Evolutionary conservation across 108 stramenopile genomes (phyloP).

Genomic region (Skeletonema menzelii): DNA sequence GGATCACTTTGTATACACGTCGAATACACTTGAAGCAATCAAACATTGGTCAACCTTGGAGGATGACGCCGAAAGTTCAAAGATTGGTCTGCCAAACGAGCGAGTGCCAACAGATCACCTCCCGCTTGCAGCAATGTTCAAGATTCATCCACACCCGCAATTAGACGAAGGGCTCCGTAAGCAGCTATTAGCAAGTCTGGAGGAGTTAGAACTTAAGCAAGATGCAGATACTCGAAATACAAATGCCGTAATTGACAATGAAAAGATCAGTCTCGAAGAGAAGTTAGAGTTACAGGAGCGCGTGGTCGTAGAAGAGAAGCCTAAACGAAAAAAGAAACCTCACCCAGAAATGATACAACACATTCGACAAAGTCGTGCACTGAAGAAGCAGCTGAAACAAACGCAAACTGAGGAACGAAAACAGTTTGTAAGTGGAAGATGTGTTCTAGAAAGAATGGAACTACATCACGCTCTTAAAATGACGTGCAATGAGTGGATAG

Average conservation of each 20-base stretch:
- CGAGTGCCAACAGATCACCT: slow-evolving; percentile 53
- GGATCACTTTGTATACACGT: slow-evolving; percentile 60
- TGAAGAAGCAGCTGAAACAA: slow-evolving; percentile 28
- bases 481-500: slow-evolving; percentile 28
- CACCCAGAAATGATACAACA: slow-evolving; percentile 42
- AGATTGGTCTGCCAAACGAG: slow-evolving; percentile 46
- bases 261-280: slow-evolving; percentile 6
- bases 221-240: not conserved
- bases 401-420: slow-evolving; percentile 23
- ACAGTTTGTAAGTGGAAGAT: slow-evolving; percentile 11
- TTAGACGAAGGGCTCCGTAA: slow-evolving; percentile 12
- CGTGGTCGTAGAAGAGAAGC: slow-evolving; percentile 7
- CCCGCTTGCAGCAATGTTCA: slow-evolving; percentile 52
- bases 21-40: slow-evolving; percentile 16
- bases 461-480: slow-evolving; percentile 20
- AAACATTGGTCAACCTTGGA: slow-evolving; percentile 51
- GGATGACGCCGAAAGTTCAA: slow-evolving; percentile 37
- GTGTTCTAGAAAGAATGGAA: slow-evolving; percentile 29
- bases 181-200: slow-evolving; percentile 9
- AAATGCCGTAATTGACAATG: slow-evolving; percentile 9
- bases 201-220: slow-evolving; percentile 12
- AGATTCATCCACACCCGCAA: slow-evolving; percentile 20
- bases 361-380: slow-evolving; percentile 40
- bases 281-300: not conserved
- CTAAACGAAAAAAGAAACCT: slow-evolving; percentile 20